Evolutionary conservation across 2,329 filamentous ascomycete species (phyloP), one percentile per base, ranked within the genome.

Genomic region (Aspergillus candidus): DNA sequence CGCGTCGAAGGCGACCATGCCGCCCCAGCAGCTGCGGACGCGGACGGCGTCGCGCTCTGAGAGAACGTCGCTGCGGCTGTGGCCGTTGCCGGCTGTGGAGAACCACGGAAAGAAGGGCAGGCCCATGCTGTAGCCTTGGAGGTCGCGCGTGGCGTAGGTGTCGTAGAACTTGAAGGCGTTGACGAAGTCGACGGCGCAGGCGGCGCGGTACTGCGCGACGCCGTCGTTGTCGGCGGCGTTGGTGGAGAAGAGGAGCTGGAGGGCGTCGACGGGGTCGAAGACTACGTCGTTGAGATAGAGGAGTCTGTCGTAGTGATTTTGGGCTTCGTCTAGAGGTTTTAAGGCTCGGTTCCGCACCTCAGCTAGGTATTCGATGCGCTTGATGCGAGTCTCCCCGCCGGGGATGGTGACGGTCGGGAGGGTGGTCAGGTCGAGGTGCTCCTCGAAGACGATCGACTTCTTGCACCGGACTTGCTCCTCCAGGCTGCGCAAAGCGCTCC

Each of bases 91-190:
- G 11, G 66, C 61, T 10, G 54, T 64, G 4, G 78, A 74, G 60
- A 89, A 89, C 74, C 83, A 86, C 0, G 86, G 86, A 57, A 77
- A 90, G 59, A 88, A 80, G 0, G 84, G 83, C 3, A 88, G 65
- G 1, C 84, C 85, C 57, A 83, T 78, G 22, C 77, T 75, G 57
- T 77, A 83, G 0, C 84, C 84, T 54, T 88, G 81, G 3, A 77
- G 66, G 58, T 89, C 86, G 14, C 85, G 74, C 22, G 81, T 83
- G 2, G 85, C 86, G 63, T 84, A 88, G 1, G 83, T 81, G 62
- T 90, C 86, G 62, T 90, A 89, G 59, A 84, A 86, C 50, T 85
- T 82, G 65, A 87, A 80, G 0, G 83, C 79, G 50, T 81, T 79
- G 57, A 82, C 80, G 57, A 84, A 88, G 67, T 90, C 86, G n/a